Conservation (phyloP, 2,329 filamentous ascomycete genomes). For the Colletotrichum viniferum region DNA sequence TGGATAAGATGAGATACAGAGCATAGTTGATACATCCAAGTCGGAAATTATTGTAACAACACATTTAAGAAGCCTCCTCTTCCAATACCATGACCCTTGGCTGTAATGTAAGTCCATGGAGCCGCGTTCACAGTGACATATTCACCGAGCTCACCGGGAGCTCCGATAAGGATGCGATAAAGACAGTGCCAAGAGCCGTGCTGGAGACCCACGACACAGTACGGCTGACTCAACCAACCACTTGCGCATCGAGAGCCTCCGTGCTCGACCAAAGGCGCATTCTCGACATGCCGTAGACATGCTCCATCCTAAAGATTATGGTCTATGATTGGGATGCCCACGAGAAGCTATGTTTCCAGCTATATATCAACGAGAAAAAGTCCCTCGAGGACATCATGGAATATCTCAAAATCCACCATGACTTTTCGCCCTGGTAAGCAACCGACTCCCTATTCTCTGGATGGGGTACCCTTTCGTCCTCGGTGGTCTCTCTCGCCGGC, state of each 20-base stretch:
- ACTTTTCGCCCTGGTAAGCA: constrained; percentile 73
- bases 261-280: constrained; percentile 8
- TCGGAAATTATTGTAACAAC: neutral
- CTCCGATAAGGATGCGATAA: neutral
- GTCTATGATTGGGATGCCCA: constrained; percentile 53
- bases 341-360: constrained; percentile 50
- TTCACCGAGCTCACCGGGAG: neutral
- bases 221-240: constrained; percentile 22
- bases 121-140: neutral
- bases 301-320: constrained; percentile 35
- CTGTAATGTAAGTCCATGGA: neutral
- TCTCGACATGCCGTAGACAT: neutral
- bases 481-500: constrained; percentile 9
- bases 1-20: neutral
- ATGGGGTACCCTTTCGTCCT: neutral
- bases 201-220: neutral
- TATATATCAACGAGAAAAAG: constrained; percentile 80
- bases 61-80: neutral
- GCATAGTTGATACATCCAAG: neutral
- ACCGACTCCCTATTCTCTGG: neutral
- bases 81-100: neutral
- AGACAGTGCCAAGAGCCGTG: neutral
- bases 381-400: constrained; percentile 77
- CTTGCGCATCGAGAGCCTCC: neutral
- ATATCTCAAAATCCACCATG: constrained; percentile 67